A percentile compares a stretch with the other conserved stretches of the same genome.
These are phyloP conservation scores for Goffeauzyma gilvescens DNA, from an alignment of 768 basidiomycete species.

Conservation along the genomic window DNA sequence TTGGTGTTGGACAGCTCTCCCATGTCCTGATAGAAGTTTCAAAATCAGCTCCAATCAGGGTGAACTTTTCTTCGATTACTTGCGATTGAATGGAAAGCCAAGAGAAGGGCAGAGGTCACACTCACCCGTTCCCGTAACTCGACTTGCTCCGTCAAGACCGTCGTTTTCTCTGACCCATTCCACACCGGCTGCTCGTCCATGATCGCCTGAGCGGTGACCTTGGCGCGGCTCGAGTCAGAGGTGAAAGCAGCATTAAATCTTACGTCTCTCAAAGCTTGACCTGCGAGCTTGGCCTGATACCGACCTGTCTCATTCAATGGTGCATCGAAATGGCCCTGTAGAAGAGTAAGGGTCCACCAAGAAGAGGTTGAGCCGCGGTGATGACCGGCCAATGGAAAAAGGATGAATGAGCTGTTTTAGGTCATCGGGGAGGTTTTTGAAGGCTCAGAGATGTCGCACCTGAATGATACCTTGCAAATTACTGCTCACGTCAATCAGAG, in stretches of 20 bases:
- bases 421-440: background rate
- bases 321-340: slow-evolving; percentile 62
- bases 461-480: slow-evolving; percentile 1
- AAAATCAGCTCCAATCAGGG: no score
- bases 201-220: no score
- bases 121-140: slow-evolving; percentile 5
- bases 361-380: background rate
- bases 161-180: no score
- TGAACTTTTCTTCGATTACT: no score
- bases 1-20: slow-evolving; percentile 1
- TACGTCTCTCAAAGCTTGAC: slow-evolving; percentile 39
- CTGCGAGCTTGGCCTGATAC: slow-evolving; percentile 44
- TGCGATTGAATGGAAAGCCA: no score
- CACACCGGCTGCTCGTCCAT: no score
- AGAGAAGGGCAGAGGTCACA: no score
- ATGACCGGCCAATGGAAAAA: background rate
- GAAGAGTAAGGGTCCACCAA: background rate
- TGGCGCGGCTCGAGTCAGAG: no score
- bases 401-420: background rate
- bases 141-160: background rate
- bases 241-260: slow-evolving; percentile 45
- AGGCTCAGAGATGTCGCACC: slow-evolving; percentile 1
- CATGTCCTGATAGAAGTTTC: slow-evolving; percentile 3
- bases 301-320: slow-evolving; percentile 45
- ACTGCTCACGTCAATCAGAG: background rate